phyloP scores from a whole-genome alignment of 2,329 filamentous ascomycete species.

The Fusarium domesticum region DNA sequence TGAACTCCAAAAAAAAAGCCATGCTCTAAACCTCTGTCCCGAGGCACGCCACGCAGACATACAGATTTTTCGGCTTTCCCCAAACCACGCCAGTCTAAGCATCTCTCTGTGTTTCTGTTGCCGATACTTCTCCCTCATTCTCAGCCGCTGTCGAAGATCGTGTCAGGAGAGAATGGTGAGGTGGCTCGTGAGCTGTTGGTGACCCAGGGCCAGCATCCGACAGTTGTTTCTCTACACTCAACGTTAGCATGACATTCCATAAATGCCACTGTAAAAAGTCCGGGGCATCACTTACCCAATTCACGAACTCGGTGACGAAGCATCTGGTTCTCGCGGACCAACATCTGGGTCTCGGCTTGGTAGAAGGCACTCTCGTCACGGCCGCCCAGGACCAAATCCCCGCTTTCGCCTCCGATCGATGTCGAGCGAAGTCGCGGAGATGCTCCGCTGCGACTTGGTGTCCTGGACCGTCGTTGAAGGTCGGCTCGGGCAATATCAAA shows the following conservation, averaged over 20 bases:
- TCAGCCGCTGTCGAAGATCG: slow-evolving; percentile 46
- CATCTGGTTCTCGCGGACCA: slow-evolving; percentile 81
- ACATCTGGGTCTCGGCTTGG: slow-evolving; percentile 75
- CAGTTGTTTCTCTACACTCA: slow-evolving; percentile 49
- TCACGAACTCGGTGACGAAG: slow-evolving; percentile 70
- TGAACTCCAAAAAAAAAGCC: neutral
- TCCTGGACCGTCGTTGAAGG: slow-evolving; percentile 55
- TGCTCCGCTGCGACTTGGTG: slow-evolving; percentile 55
- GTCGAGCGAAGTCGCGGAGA: slow-evolving; percentile 56
- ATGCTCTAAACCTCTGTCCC: neutral
- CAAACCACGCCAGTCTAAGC: slow-evolving; percentile 5
- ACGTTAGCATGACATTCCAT: slow-evolving; percentile 6
- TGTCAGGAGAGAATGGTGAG: slow-evolving; percentile 48
- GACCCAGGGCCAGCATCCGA: slow-evolving; percentile 39
- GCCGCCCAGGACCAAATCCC: slow-evolving; percentile 60
- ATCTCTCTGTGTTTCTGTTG: slow-evolving; percentile 14
- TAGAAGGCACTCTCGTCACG: slow-evolving; percentile 77
- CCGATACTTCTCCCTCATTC: slow-evolving; percentile 30
- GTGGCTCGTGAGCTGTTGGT: slow-evolving; percentile 41
- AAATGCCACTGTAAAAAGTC: neutral
- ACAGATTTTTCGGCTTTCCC: neutral
- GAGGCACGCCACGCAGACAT: neutral
- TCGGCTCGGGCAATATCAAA: slow-evolving; percentile 58
- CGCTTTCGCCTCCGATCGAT: slow-evolving; percentile 57
- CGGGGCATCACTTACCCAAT: slow-evolving; percentile 55